Conservation (phyloP, 108 stramenopile genomes). For the Bacterosira constricta region DNA sequence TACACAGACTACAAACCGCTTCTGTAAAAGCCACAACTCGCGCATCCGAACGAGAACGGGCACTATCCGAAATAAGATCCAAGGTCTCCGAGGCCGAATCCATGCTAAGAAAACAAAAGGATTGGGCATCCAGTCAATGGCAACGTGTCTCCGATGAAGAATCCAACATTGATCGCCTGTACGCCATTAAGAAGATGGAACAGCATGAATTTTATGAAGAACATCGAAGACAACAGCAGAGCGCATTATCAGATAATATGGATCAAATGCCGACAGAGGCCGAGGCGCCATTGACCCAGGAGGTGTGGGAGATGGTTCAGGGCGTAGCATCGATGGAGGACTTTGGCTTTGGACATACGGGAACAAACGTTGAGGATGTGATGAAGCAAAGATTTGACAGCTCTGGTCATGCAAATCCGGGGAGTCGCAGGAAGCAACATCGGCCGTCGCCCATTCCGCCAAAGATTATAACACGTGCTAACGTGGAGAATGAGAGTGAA, state of each 20-base stretch:
- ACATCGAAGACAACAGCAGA: slow-evolving; percentile 40
- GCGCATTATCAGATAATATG: slow-evolving; percentile 15
- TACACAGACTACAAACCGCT: slow-evolving; percentile 42
- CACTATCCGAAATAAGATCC: slow-evolving; percentile 47
- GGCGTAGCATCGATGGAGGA: slow-evolving; percentile 68
- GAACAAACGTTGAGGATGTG: not conserved
- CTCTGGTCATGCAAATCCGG: not conserved
- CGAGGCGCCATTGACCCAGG: slow-evolving; percentile 17
- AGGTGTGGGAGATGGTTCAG: slow-evolving; percentile 70
- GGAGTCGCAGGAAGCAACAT: not conserved
- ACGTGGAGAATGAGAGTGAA: slow-evolving; percentile 64
- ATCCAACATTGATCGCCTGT: slow-evolving; percentile 37
- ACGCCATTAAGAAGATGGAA: slow-evolving; percentile 33
- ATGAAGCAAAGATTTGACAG: not conserved
- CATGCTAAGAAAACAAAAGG: slow-evolving; percentile 46
- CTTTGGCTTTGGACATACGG: slow-evolving; percentile 71
- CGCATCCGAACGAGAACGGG: slow-evolving; percentile 38
- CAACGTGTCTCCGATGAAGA: slow-evolving; percentile 58
- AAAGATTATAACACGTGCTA: slow-evolving; percentile 44
- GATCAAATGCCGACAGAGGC: slow-evolving; percentile 2
- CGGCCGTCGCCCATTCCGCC: not conserved
- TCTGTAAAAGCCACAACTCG: slow-evolving; percentile 46
- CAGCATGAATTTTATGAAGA: slow-evolving; percentile 43
- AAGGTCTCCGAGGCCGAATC: slow-evolving; percentile 54
- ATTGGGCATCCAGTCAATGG: slow-evolving; percentile 55